Evolutionary conservation across 2,329 filamentous ascomycete species (phyloP), one percentile per base, ranked within the genome.

Genomic region (Aspergillus fumigatiaffinis): DNA sequence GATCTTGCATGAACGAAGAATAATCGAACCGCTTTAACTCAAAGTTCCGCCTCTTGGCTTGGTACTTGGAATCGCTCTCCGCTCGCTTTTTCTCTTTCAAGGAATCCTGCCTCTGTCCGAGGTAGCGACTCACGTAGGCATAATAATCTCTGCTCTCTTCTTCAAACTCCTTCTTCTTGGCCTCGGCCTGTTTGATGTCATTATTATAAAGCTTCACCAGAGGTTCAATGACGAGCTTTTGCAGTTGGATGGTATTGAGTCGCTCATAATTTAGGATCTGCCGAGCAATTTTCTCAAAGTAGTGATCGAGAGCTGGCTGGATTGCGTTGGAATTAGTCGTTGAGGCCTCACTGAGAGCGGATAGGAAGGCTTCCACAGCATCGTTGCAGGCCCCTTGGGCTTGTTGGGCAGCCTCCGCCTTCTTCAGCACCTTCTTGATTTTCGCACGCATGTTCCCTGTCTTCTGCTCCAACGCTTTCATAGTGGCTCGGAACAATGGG

Each of bases 61-160:
- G 93, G 71, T 97, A 99, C 71, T 99, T 99, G 32, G 90, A 89
- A 73, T 99, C 94, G 66, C 92, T 97, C 67, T 97, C 92, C 44
- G 85, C 90, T 60, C 94, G 87, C 77, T 97, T 97, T 82, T 99
- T 99, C 73, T 96, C 90, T 76, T 97, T 99, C 67, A 96, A 81
- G 7, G 93, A 95, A 74, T 99, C 94, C 71, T 95, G 92, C 47
- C 93, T 86, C 73, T 97, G 93, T 32, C 94, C 94, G n/a, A 99
- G 84, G 75, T 99, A 99, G 50, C 92, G 87, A 61, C 92, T 90
- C 52, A 97, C 90, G 71, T 96, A 99, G 61, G 89, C 87, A 76
- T 99, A 99, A 76, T 96, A 99, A 72, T 99, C 94, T 73, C 96
- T 94, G 78, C 93, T 97, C 73, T 99, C 94, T 69, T 99, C 94